Evolutionary conservation across 352 stramenopile species (phyloP).

Genomic region (Peronosclerospora sorghi): DNA sequence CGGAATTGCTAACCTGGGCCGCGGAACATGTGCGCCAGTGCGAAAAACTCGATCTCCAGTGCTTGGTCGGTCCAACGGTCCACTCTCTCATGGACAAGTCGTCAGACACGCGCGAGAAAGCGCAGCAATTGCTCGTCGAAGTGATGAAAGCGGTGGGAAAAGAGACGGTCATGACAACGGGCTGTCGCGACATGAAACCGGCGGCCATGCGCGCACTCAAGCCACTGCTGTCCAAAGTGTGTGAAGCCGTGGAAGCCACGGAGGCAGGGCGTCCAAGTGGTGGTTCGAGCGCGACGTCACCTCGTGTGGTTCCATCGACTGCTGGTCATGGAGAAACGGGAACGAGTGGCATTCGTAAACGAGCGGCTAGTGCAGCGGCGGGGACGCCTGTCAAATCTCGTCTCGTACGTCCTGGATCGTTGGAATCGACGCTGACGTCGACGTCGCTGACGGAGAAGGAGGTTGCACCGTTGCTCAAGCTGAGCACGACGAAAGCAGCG

Average conservation of each 20-base stretch:
- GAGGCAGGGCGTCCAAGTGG: too few relatives aligned
- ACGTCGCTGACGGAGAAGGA: slow-evolving; percentile 24
- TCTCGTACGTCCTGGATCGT: slow-evolving; percentile 25
- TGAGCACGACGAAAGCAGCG: slow-evolving; percentile 49
- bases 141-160: slow-evolving; percentile 79
- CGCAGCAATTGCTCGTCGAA: too few relatives aligned
- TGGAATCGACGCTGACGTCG: slow-evolving; percentile 10
- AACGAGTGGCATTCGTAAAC: too few relatives aligned
- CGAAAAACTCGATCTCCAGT: too few relatives aligned
- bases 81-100: too few relatives aligned
- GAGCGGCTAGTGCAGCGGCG: slow-evolving; percentile 14
- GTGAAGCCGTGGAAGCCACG: slow-evolving; percentile 32
- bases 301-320: slow-evolving; percentile 7
- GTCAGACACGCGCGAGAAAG: too few relatives aligned
- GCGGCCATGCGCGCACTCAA: too few relatives aligned
- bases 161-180: slow-evolving; percentile 50
- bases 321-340: slow-evolving; percentile 2
- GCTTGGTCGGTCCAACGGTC: too few relatives aligned
- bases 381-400: slow-evolving; percentile 23
- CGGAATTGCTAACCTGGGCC: slow-evolving; percentile 69
- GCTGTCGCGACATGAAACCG: too few relatives aligned
- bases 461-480: slow-evolving; percentile 36
- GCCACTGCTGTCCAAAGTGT: slow-evolving; percentile 77
- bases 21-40: too few relatives aligned
- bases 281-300: too few relatives aligned